Evolutionary conservation across 116 monocot species (phyloP).

Genomic region (Papilionanthe hybrid): DNA sequence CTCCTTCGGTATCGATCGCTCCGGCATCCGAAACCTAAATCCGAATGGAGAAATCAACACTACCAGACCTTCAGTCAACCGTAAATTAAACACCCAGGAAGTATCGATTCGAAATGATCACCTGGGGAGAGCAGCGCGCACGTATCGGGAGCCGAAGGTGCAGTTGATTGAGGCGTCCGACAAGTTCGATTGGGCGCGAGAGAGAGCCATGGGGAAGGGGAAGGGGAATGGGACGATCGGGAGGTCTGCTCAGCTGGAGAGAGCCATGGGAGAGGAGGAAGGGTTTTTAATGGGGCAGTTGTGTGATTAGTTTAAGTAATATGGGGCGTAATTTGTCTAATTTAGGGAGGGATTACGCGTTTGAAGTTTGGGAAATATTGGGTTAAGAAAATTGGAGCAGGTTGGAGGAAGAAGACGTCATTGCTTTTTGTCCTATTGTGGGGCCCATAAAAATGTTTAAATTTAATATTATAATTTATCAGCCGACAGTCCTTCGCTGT

Average conservation of each 20-base stretch:
- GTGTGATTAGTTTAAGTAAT: too few relatives aligned
- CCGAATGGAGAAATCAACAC: not conserved
- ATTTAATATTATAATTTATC: too few relatives aligned
- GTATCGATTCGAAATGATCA: not conserved
- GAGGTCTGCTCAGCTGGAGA: not conserved
- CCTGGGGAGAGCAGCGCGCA: conserved; percentile 63
- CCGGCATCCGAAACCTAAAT: conserved; percentile 61
- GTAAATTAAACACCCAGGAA: too few relatives aligned
- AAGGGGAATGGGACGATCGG: not conserved
- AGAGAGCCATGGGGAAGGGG: conserved; percentile 42
- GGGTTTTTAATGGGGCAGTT: not conserved
- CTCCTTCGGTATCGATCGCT: conserved; percentile 77
- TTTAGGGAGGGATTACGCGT: not conserved
- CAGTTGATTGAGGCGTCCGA: conserved; percentile 56
- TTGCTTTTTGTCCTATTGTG: too few relatives aligned
- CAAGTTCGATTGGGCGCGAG: conserved; percentile 36
- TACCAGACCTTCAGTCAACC: not conserved
- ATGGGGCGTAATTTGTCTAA: not conserved
- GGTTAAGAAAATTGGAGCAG: too few relatives aligned
- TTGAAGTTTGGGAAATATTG: not conserved
- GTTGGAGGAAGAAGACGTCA: too few relatives aligned
- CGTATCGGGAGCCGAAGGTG: conserved; percentile 80
- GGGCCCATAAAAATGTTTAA: too few relatives aligned
- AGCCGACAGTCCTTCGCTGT: too few relatives aligned
- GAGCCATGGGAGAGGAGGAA: not conserved